Evolutionary conservation across 192 early-diverging fungal genomes (phyloP).

Genomic region (Podila epigama): DNA sequence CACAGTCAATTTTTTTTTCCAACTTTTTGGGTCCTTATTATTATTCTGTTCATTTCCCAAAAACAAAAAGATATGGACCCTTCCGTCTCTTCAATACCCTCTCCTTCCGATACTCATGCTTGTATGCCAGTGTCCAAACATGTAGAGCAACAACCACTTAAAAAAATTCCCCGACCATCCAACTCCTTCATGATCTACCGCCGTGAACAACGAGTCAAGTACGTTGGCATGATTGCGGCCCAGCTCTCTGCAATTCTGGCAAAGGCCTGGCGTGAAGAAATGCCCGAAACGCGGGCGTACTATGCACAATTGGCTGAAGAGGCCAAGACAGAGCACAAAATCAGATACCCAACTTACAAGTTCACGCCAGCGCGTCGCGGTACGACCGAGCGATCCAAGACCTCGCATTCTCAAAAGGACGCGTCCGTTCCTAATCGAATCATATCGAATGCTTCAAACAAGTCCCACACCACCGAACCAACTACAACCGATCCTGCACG

Average conservation of each 20-base stretch:
- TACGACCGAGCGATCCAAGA: slow-evolving; percentile 16
- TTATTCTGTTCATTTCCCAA: too few species aligned
- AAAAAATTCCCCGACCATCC: slow-evolving; percentile 44
- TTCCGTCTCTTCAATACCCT: not conserved
- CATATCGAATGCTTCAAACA: not conserved
- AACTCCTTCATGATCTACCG: slow-evolving; percentile 53
- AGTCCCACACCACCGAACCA: not conserved
- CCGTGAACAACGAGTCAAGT: slow-evolving; percentile 9
- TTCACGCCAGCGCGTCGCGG: slow-evolving; percentile 40
- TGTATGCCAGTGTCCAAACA: too few species aligned
- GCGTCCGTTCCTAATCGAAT: not conserved
- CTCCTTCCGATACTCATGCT: too few species aligned
- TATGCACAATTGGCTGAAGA: slow-evolving; percentile 29
- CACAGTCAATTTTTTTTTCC: too few species aligned
- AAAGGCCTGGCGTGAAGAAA: slow-evolving; percentile 21
- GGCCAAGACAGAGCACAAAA: slow-evolving; percentile 15
- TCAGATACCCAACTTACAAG: slow-evolving; percentile 46
- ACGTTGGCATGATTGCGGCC: slow-evolving; percentile 33
- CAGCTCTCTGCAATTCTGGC: slow-evolving; percentile 38
- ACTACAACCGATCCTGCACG: too few species aligned
- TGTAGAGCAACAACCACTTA: not conserved
- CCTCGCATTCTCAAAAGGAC: not conserved
- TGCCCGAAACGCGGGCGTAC: slow-evolving; percentile 19
- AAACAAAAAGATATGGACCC: too few species aligned
- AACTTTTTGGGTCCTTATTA: too few species aligned